Evolutionary conservation across 1,139 yeast genomes (phyloP), one percentile per base, ranked within the genome.

Genomic region (Suhomyces ambrosiae): DNA sequence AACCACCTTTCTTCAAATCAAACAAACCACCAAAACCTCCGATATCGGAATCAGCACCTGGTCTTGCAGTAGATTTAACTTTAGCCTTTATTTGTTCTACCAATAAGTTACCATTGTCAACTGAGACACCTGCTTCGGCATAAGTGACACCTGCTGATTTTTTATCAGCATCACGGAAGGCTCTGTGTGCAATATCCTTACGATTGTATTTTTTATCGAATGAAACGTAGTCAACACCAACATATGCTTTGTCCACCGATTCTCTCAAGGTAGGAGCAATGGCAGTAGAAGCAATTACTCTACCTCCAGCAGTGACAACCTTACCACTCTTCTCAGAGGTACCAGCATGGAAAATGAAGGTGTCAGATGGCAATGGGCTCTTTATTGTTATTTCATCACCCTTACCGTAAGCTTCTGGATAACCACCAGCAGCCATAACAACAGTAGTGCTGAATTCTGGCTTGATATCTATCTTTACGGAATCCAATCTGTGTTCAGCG

Each of bases 21-120:
- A 94, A 94, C 30, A 90, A 70, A 48, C 98, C 99, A 48, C 99
- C 99, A 57, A 94, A 94, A 3, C 99, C 99, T 59, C 99, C 99
- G 52, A 94, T 92, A 52, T 89, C 96, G 14, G 97, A 88, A 58
- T 92, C 97, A 30, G 98, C 95, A 54, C 99, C 99, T 23, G 95
- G 74, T 65, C 99, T 84, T 30, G 86, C 82, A 14, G 99, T 94
- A n/a, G 96, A 84, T 64, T 86, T 87, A 35, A 94, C 98, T 63
- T 84, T 80, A 36, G 82, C 79, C 67, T 94, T 94, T 64, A 94
- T 94, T 53, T 82, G 81, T 60, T 90, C 90, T 30, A 94, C 97
- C 45, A 94, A 78, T 53, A 75, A 63, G 65, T 92, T 92, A 51
- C 98, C 98, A 48, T 86, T 85, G 58, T 92, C 99, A 34, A 94